Conservation (phyloP, 2,329 filamentous ascomycete genomes). For the Fusarium hainanense region DNA sequence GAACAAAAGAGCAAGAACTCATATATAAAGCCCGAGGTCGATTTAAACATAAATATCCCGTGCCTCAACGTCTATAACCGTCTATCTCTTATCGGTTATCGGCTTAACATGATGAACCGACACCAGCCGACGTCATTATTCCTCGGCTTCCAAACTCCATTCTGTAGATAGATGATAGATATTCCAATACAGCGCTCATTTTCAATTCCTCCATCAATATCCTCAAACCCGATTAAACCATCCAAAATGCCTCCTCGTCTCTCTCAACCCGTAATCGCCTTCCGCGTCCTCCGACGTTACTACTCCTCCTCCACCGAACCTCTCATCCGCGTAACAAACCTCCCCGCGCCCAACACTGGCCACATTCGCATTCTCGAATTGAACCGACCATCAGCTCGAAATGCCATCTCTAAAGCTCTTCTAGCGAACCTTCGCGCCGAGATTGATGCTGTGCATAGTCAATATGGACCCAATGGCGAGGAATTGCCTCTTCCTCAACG, state of each 20-base stretch:
- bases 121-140: slow-evolving; percentile 39
- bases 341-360: slow-evolving; percentile 82
- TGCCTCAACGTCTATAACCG: neutral
- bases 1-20: neutral
- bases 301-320: slow-evolving; percentile 62
- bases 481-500: slow-evolving; percentile 57
- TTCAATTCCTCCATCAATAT: neutral
- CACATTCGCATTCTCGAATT: slow-evolving; percentile 90
- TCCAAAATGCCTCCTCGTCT: slow-evolving; percentile 51
- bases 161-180: neutral
- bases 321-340: slow-evolving; percentile 75
- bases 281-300: slow-evolving; percentile 43
- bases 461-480: slow-evolving; percentile 67
- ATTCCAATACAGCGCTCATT: neutral
- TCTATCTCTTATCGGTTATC: slow-evolving; percentile 37
- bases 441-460: slow-evolving; percentile 75
- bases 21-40: neutral
- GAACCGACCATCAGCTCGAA: slow-evolving; percentile 85
- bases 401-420: slow-evolving; percentile 87
- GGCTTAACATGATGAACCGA: slow-evolving; percentile 38
- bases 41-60: slow-evolving; percentile 20
- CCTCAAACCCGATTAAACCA: neutral
- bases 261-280: slow-evolving; percentile 26
- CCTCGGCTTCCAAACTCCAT: slow-evolving; percentile 14
- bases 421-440: slow-evolving; percentile 77